phyloP scores from a whole-genome alignment of 139 green algal species.

The Chlamydomonas applanata region DNA sequence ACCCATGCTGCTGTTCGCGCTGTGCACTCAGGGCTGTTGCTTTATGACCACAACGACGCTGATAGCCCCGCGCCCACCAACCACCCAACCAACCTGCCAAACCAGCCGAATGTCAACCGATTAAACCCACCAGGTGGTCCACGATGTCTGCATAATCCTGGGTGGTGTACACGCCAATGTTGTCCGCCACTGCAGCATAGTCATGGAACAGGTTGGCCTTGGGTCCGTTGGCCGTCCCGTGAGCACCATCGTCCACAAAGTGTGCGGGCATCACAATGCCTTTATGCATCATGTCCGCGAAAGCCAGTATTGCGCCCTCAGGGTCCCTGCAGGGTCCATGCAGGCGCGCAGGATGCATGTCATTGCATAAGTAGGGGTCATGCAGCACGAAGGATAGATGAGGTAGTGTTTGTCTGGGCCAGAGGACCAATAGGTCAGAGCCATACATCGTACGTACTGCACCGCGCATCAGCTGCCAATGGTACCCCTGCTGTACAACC shows the following conservation, averaged over 20 bases:
- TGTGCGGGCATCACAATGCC: slow-evolving; percentile 98
- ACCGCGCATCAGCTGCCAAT: too few species aligned
- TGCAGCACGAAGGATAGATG: too few species aligned
- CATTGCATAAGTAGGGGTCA: too few species aligned
- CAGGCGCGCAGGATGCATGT: too few species aligned
- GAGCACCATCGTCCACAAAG: slow-evolving; percentile 91
- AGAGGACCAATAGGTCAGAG: too few species aligned
- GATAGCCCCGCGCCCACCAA: too few species aligned
- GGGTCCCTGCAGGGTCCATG: slow-evolving; percentile 9
- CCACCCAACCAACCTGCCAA: background rate
- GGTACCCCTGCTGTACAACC: too few species aligned
- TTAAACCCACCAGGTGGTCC: slow-evolving; percentile 86
- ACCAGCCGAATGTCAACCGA: background rate
- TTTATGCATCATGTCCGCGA: slow-evolving; percentile 98
- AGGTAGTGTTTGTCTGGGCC: too few species aligned
- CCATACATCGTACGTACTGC: too few species aligned
- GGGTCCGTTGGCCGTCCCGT: slow-evolving; percentile 32
- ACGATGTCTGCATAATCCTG: slow-evolving; percentile 95
- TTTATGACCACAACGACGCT: too few species aligned
- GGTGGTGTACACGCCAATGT: slow-evolving; percentile 76
- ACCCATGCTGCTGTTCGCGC: too few species aligned
- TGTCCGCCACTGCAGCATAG: slow-evolving; percentile 92
- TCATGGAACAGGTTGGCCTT: slow-evolving; percentile 83
- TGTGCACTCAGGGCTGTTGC: too few species aligned
- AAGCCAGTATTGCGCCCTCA: slow-evolving; percentile 81